Conservation (phyloP, 192 early-diverging fungal species). For the Mortierella hygrophila region DNA sequence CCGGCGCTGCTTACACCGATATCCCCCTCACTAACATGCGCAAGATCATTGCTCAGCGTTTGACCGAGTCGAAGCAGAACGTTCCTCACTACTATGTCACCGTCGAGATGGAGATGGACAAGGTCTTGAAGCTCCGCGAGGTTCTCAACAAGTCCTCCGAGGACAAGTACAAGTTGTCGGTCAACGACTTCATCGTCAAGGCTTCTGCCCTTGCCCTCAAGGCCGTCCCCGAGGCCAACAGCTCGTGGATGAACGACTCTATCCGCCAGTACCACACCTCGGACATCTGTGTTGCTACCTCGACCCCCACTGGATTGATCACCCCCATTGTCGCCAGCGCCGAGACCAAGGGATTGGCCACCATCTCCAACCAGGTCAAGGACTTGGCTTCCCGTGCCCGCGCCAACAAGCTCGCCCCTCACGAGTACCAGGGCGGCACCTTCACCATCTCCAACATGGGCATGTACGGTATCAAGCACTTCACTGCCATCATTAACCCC, state of each 20-base stretch:
- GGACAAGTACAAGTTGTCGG: conserved; percentile 95
- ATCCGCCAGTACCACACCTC: conserved; percentile 95
- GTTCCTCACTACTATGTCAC: conserved; percentile 90
- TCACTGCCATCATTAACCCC: conserved; percentile 98
- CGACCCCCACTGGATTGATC: conserved; percentile 94
- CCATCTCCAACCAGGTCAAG: conserved; percentile 89
- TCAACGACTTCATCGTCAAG: conserved; percentile 99
- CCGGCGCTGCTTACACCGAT: conserved; percentile 75
- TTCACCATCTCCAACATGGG: conserved; percentile 99
- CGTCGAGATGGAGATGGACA: conserved; percentile 90
- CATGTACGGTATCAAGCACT: conserved; percentile 95
- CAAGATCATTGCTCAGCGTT: conserved; percentile 82
- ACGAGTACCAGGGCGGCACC: conserved; percentile 98
- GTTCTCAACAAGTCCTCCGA: conserved; percentile 86
- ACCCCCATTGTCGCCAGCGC: conserved; percentile 92
- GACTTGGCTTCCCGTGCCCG: conserved; percentile 88
- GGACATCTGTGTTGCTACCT: conserved; percentile 96
- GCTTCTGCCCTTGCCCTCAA: conserved; percentile 89
- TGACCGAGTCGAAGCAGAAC: conserved; percentile 81
- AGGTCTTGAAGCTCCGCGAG: conserved; percentile 88
- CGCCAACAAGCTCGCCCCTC: conserved; percentile 88
- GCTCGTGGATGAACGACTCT: conserved; percentile 83
- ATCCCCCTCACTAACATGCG: conserved; percentile 84
- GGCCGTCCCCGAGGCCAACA: conserved; percentile 96
- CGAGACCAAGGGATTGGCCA: conserved; percentile 87